phyloP scores from a whole-genome alignment of 1,284 basidiomycete genomes.

The Cryptococcus sp. region DNA sequence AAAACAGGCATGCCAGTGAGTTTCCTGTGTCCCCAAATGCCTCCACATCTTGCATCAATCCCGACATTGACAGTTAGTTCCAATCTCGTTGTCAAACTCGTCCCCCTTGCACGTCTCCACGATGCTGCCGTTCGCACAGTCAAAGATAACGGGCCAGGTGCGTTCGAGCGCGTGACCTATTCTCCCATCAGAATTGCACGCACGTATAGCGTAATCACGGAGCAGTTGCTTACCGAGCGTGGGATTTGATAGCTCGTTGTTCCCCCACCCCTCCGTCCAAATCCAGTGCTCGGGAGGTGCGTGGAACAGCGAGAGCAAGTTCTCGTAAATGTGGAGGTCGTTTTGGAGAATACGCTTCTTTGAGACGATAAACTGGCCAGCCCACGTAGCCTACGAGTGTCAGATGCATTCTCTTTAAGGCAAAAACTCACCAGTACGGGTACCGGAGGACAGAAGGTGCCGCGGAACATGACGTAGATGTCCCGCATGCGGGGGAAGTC shows the following conservation, averaged over 20 bases:
- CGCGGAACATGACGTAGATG: constrained; percentile 32
- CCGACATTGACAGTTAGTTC: constrained; percentile 21
- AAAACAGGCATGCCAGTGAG: no score
- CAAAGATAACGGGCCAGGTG: constrained; percentile 41
- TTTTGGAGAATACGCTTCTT: constrained; percentile 30
- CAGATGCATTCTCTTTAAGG: not conserved
- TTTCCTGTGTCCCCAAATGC: no score
- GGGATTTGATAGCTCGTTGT: constrained; percentile 31
- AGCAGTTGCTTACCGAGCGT: constrained; percentile 28
- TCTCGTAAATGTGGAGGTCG: constrained; percentile 20
- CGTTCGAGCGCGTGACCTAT: constrained; percentile 41
- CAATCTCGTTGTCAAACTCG: constrained; percentile 15
- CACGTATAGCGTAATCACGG: not conserved
- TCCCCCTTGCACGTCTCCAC: constrained; percentile 21
- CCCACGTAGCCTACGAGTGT: constrained; percentile 35
- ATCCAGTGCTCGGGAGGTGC: constrained; percentile 39
- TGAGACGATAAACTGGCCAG: constrained; percentile 45
- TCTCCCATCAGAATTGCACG: not conserved
- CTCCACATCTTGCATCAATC: constrained; percentile 1
- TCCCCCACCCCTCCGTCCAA: constrained; percentile 39
- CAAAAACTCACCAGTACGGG: constrained; percentile 15
- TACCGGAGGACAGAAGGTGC: constrained; percentile 28
- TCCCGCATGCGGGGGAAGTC: constrained; percentile 29
- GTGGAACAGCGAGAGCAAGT: constrained; percentile 32
- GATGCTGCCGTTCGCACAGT: constrained; percentile 26